A percentile compares a stretch with the other conserved stretches of the same genome.
Conservation (phyloP, 441 rosid species). For the Manihot esculenta region DNA sequence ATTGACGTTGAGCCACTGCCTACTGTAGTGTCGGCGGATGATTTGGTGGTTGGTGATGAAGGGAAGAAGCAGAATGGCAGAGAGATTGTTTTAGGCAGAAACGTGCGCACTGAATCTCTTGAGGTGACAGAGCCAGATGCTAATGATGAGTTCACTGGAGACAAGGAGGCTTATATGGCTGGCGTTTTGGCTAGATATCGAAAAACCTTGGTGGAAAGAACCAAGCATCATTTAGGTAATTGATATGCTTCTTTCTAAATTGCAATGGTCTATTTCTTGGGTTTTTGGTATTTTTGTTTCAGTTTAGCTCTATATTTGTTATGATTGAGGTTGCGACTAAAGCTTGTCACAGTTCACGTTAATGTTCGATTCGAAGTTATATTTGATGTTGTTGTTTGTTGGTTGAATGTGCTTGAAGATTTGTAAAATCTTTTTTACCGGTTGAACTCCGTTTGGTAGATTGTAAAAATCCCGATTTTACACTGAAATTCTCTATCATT, state of each 20-base stretch:
- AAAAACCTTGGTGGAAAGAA: constrained; percentile 69
- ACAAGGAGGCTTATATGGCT: constrained; percentile 90
- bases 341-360: too few species aligned
- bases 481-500: background rate
- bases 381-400: too few species aligned
- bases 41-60: constrained; percentile 6
- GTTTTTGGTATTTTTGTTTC: background rate
- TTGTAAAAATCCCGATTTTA: too few species aligned
- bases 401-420: too few species aligned
- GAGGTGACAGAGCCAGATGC: constrained; percentile 84
- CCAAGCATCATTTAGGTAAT: constrained; percentile 76
- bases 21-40: constrained; percentile 11
- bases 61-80: constrained; percentile 25
- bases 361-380: too few species aligned
- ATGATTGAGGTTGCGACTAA: too few species aligned
- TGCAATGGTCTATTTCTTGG: background rate
- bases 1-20: too few species aligned
- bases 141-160: constrained; percentile 80
- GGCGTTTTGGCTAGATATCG: constrained; percentile 79
- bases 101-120: constrained; percentile 69
- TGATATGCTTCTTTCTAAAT: background rate
- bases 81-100: constrained; percentile 74
- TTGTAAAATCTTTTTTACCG: too few species aligned
- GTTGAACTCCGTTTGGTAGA: too few species aligned
- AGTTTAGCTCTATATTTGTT: too few species aligned